phyloP scores from a whole-genome alignment of 805 yeast genomes.

The Nakazawaea molendinolei region DNA sequence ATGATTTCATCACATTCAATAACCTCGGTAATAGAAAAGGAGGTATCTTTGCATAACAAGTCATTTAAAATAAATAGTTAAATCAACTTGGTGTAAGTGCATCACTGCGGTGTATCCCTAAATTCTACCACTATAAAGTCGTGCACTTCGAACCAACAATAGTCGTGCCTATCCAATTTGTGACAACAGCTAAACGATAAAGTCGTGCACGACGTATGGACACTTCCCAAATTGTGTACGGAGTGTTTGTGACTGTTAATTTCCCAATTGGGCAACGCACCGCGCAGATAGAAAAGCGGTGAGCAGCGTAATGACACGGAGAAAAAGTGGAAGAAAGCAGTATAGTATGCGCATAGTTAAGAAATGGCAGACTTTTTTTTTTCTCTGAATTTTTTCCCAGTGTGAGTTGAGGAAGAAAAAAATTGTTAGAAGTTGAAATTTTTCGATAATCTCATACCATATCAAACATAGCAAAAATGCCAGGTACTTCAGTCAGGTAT shows the following conservation, averaged over 20 bases:
- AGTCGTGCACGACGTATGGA: neutral
- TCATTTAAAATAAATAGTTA: neutral
- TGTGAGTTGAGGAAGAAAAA: neutral
- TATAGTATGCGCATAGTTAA: neutral
- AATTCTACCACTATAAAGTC: no score
- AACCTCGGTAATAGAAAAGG: constrained; percentile 5
- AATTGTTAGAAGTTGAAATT: constrained; percentile 3
- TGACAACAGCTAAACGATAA: no score
- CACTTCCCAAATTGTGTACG: neutral
- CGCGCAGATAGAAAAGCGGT: neutral
- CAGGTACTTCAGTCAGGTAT: constrained; percentile 98
- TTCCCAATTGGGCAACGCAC: constrained; percentile 3
- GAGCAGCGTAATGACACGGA: constrained; percentile 1
- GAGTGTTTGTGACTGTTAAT: constrained; percentile 10
- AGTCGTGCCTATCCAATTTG: neutral
- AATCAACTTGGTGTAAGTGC: no score
- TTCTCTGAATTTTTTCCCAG: neutral
- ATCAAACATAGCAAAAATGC: constrained; percentile 48
- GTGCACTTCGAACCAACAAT: no score
- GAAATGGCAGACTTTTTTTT: constrained; percentile 6
- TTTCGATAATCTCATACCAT: no score
- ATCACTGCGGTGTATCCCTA: no score
- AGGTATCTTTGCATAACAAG: constrained; percentile 5
- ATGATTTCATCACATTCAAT: constrained; percentile 3
- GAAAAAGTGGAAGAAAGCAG: neutral